Evolutionary conservation across 2,329 filamentous ascomycete genomes (phyloP).

Genomic region (Monosporascus ibericus): DNA sequence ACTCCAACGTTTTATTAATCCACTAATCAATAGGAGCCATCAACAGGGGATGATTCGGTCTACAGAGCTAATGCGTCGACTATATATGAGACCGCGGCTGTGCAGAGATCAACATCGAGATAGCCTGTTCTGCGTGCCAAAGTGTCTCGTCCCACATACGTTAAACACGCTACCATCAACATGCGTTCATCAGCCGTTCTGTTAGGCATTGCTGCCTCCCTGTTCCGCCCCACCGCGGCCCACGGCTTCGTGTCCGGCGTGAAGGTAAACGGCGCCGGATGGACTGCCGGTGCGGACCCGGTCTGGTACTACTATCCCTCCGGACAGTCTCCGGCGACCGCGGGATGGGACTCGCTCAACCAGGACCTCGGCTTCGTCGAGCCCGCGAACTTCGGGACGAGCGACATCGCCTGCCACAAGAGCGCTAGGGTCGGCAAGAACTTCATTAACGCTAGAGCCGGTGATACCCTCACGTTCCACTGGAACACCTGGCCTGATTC

Average conservation of each 20-base stretch:
- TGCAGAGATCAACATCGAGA: not conserved
- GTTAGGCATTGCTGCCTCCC: constrained; percentile 8
- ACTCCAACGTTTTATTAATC: not conserved
- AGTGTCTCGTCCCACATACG: not conserved
- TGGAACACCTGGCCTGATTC: constrained; percentile 34
- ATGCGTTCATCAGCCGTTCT: constrained; percentile 9
- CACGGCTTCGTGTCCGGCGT: constrained; percentile 19
- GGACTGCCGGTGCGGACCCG: constrained; percentile 16
- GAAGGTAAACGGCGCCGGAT: constrained; percentile 11
- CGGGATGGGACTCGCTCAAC: constrained; percentile 13
- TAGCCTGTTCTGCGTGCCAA: not conserved
- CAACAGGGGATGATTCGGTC: not conserved
- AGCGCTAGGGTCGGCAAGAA: constrained; percentile 32
- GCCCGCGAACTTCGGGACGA: constrained; percentile 16
- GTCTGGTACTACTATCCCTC: constrained; percentile 16
- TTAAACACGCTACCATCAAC: constrained; percentile 4
- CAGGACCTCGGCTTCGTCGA: constrained; percentile 30
- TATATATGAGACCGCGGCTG: not conserved
- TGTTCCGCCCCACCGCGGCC: constrained; percentile 8
- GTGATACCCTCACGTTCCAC: constrained; percentile 29
- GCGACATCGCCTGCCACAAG: constrained; percentile 45
- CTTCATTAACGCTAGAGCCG: constrained; percentile 29
- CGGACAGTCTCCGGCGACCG: constrained; percentile 11
- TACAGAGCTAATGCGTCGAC: not conserved
- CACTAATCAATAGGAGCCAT: not conserved